Evolutionary conservation across 257 asterid species (phyloP).

Genomic region (Salvia miltiorrhiza): DNA sequence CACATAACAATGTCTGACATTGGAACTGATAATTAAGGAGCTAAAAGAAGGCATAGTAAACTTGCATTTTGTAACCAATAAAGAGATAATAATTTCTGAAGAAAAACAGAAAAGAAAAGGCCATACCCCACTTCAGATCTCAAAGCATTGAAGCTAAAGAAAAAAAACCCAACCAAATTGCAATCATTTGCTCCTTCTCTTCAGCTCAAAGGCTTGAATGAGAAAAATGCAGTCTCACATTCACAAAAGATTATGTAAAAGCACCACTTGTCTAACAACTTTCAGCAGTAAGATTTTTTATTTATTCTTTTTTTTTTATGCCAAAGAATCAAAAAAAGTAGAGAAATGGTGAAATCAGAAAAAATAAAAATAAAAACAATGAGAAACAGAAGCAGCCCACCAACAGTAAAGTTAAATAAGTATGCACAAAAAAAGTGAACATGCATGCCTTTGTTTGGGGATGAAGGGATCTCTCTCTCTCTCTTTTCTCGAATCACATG

Average conservation of each 20-base stretch:
- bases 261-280: conserved; percentile 22
- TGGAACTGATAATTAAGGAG: conserved; percentile 14
- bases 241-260: conserved; percentile 28
- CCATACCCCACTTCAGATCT: conserved; percentile 55
- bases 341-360: conserved; percentile 4
- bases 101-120: conserved; percentile 17
- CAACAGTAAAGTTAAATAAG: conserved; percentile 40
- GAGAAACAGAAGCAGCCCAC: conserved; percentile 21
- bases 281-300: not conserved
- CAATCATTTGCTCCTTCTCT: conserved; percentile 56
- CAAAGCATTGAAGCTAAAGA: conserved; percentile 46
- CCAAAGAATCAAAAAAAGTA: conserved; percentile 31
- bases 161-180: conserved; percentile 34
- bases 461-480: conserved; percentile 22
- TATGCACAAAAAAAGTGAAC: conserved; percentile 31
- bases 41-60: conserved; percentile 33
- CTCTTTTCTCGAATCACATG: conserved; percentile 32
- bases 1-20: not conserved
- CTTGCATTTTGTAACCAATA: conserved; percentile 23
- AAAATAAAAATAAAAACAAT: conserved; percentile 15
- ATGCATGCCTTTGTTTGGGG: conserved; percentile 37
- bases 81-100: not conserved
- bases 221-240: conserved; percentile 35
- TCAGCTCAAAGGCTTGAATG: conserved; percentile 47
- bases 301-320: not conserved